Base-by-base conservation (phyloP, 2,329 filamentous ascomycete species). In the Phoma sp. region DNA sequence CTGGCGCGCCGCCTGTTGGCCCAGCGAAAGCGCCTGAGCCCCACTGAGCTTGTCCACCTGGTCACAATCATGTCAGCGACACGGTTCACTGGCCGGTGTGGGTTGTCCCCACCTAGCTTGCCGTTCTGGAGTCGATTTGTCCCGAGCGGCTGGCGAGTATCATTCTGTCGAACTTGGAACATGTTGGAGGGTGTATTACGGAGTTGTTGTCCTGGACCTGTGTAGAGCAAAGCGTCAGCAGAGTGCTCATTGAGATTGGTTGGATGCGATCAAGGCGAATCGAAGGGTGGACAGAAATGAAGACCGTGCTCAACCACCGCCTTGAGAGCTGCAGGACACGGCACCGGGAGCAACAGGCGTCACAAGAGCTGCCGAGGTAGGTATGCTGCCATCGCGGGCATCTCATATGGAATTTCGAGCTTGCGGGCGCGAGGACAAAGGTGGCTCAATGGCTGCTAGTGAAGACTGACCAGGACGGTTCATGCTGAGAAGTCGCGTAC, bases 11-110 rank as follows among this genome's bases (percentile, higher is more conserved):
- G 46, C 80, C 80, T 67, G 82, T 79, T 38, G 82, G 81, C 49
- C 81, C 72, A 43, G 81, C 81, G 67, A 85, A 85, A 43, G 80
- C 52, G 7, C 43, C 39, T 32, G 52, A 51, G 14, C 52, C 82
- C 83, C 83, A 86, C 68, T 81, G 81, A 57, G 81, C 47, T 38
- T 55, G 78, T 64, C 77, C 80, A 47, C 82, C 83, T 80, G 70
- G 23, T 55, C 29, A 39, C 24, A 52, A 32, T 23, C 11, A 45
- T 46, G 54, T 72, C 53, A 72, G 69, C 55, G 43, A 59, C 38
- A 13, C n/a, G 10, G 30, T 39, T 30, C 41, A 25, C 11, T 30
- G 24, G 33, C 38, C 40, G 39, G 25, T 11, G 8, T 7, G 36
- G 36, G 4, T 37, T 36, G 27, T 52, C 38, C 71, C 66, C 72